A percentile compares a stretch with the other conserved stretches of the same genome.
Conservation (phyloP, 129 eudicot genomes). For the Ambrosia trifida region DNA sequence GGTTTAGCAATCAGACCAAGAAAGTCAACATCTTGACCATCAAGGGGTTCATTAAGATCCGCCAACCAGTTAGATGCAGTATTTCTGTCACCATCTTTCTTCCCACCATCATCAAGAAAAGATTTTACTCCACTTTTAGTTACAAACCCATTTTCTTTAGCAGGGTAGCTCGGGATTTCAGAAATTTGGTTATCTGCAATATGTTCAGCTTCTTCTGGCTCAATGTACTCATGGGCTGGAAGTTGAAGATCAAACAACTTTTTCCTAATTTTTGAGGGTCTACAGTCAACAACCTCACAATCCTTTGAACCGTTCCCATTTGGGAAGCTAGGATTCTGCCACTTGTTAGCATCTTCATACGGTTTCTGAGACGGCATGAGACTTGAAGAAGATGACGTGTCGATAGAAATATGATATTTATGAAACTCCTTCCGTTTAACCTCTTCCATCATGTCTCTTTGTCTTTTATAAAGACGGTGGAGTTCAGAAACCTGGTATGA, state of each 20-base stretch:
- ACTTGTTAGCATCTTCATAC: conserved; percentile 47
- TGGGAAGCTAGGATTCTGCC: too few relatives aligned
- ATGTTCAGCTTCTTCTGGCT: conserved; percentile 42
- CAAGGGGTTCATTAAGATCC: conserved; percentile 81
- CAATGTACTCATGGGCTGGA: conserved; percentile 67
- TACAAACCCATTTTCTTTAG: conserved; percentile 6
- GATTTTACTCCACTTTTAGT: conserved; percentile 21
- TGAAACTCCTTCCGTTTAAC: conserved; percentile 48
- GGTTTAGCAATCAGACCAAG: conserved; percentile 31
- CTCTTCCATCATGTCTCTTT: conserved; percentile 95
- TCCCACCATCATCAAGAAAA: conserved; percentile 31
- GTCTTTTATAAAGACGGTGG: conserved; percentile 87
- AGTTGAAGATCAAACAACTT: conserved; percentile 83
- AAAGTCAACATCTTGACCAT: conserved; percentile 47
- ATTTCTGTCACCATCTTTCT: conserved; percentile 30
- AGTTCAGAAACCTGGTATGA: conserved; percentile 73
- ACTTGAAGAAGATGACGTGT: conserved; percentile 83
- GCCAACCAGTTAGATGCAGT: conserved; percentile 56
- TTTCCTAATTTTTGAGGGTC: conserved; percentile 78
- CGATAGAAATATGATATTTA: conserved; percentile 46
- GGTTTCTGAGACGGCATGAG: conserved; percentile 59
- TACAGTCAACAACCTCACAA: conserved; percentile 53
- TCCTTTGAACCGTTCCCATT: conserved; percentile 61
- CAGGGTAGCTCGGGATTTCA: conserved; percentile 23
- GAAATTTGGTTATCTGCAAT: conserved; percentile 31